phyloP scores from a whole-genome alignment of 345 rosid genomes.

The Ceriops decandra region DNA sequence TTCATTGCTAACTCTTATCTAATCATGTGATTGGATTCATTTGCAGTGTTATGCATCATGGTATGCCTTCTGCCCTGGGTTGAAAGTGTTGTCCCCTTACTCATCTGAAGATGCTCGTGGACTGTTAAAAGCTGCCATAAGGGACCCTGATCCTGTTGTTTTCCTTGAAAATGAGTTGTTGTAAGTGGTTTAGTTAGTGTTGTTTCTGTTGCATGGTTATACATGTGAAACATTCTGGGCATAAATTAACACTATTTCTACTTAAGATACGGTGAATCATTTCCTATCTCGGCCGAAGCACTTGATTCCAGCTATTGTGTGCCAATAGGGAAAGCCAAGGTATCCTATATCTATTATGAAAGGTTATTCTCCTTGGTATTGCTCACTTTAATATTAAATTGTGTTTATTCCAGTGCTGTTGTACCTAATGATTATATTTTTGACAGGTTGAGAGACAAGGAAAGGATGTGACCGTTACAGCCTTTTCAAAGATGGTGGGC shows the following conservation, averaged over 20 bases:
- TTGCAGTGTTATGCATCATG: conserved; percentile 92
- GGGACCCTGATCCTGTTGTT: conserved; percentile 95
- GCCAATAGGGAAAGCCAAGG: conserved; percentile 97
- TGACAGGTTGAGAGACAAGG: conserved; percentile 81
- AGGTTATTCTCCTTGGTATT: neutral
- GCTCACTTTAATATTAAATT: neutral
- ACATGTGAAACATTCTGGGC: conserved; percentile 3
- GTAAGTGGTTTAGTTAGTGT: conserved; percentile 44
- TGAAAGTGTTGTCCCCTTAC: conserved; percentile 79
- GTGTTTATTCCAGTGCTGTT: neutral
- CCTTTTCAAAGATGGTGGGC: conserved; percentile 87
- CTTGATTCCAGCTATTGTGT: conserved; percentile 90
- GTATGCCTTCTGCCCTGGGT: conserved; percentile 83
- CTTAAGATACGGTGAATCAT: conserved; percentile 81
- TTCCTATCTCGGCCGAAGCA: conserved; percentile 79
- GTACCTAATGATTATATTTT: neutral
- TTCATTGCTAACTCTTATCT: neutral
- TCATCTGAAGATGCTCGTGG: conserved; percentile 93
- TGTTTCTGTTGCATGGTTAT: conserved; percentile 1
- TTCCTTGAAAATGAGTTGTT: conserved; percentile 92
- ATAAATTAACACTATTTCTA: conserved; percentile 11
- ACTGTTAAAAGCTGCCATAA: conserved; percentile 85
- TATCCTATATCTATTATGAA: conserved; percentile 18
- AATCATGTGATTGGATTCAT: conserved; percentile 9
- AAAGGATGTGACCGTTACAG: conserved; percentile 72